A percentile compares a stretch with the other conserved stretches of the same genome.
Evolutionary conservation across 139 green algal species (phyloP).

Genomic region (Closterium sp.): DNA sequence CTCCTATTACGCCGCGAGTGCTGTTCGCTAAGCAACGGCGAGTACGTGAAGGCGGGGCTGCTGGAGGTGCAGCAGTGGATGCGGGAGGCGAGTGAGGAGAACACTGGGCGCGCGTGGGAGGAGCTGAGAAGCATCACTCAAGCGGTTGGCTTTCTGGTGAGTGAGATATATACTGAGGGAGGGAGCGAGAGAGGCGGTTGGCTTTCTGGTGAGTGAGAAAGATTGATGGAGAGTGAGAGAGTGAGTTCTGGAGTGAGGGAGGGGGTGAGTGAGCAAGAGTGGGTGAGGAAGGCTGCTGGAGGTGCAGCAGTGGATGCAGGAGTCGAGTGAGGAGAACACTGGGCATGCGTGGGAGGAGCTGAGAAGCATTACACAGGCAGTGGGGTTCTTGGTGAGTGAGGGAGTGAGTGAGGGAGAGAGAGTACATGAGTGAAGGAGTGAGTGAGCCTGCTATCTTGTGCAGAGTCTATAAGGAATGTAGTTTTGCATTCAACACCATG

Average conservation of each 20-base stretch:
- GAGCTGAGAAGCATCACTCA: conserved; percentile 92
- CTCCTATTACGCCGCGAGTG: conserved; percentile 96
- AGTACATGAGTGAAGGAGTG: too few relatives aligned
- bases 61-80: conserved; percentile 94
- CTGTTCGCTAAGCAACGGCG: conserved; percentile 98
- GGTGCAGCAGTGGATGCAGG: too few relatives aligned
- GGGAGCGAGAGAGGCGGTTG: too few relatives aligned
- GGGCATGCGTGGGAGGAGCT: too few relatives aligned
- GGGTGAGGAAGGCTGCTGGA: too few relatives aligned
- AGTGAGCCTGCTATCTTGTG: too few relatives aligned
- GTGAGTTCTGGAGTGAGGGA: background rate
- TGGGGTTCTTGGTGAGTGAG: conserved; percentile 75
- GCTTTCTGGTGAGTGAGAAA: background rate
- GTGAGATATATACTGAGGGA: background rate
- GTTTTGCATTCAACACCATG: too few relatives aligned
- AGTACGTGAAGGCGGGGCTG: conserved; percentile 97
- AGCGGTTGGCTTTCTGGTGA: conserved; percentile 87
- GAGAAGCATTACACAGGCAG: conserved; percentile 66
- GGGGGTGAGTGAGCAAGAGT: background rate
- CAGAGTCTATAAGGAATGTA: too few relatives aligned
- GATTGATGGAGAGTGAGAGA: background rate
- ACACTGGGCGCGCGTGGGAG: conserved; percentile 83
- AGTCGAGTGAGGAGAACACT: too few relatives aligned
- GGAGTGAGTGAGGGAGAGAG: background rate
- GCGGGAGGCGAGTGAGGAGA: conserved; percentile 65